Conservation (phyloP, 257 asterid species). For the Echium plantagineum region DNA sequence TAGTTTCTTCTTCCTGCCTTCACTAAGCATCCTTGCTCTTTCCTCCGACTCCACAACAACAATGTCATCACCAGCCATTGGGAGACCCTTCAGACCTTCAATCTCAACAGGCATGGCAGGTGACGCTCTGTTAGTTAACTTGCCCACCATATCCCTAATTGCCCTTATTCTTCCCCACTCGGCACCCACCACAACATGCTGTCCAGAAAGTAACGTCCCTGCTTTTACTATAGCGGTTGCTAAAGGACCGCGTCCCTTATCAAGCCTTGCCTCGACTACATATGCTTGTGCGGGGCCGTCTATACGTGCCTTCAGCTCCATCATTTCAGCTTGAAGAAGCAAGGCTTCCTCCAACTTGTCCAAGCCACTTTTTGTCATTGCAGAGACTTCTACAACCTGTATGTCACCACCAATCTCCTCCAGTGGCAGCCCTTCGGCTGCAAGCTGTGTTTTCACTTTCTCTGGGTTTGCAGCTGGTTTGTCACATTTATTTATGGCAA, state of each 20-base stretch:
- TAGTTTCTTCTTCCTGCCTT: conserved; percentile 76
- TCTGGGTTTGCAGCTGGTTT: conserved; percentile 75
- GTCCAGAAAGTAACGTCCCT: conserved; percentile 74
- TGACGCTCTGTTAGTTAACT: conserved; percentile 38
- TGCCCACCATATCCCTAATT: conserved; percentile 59
- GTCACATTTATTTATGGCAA: conserved; percentile 89
- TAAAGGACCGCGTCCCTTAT: conserved; percentile 88
- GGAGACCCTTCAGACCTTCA: conserved; percentile 93
- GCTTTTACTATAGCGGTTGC: conserved; percentile 93
- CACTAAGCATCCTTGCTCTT: conserved; percentile 98
- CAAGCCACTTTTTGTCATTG: conserved; percentile 52
- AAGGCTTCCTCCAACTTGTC: conserved; percentile 84
- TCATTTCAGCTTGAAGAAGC: conserved; percentile 86
- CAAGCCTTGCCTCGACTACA: conserved; percentile 95
- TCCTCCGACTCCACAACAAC: conserved; percentile 90
- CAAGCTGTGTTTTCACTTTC: conserved; percentile 73
- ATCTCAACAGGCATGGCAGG: conserved; percentile 99
- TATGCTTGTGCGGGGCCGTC: conserved; percentile 98
- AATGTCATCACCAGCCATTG: conserved; percentile 97
- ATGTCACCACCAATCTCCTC: conserved; percentile 98
- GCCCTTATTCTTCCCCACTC: conserved; percentile 96
- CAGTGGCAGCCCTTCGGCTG: conserved; percentile 65
- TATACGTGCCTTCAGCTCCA: conserved; percentile 75
- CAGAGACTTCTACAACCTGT: conserved; percentile 96
- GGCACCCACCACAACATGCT: conserved; percentile 74